Evolutionary conservation across 176 grass and related monocot species (phyloP).

Genomic region (Oryza longistaminata): DNA sequence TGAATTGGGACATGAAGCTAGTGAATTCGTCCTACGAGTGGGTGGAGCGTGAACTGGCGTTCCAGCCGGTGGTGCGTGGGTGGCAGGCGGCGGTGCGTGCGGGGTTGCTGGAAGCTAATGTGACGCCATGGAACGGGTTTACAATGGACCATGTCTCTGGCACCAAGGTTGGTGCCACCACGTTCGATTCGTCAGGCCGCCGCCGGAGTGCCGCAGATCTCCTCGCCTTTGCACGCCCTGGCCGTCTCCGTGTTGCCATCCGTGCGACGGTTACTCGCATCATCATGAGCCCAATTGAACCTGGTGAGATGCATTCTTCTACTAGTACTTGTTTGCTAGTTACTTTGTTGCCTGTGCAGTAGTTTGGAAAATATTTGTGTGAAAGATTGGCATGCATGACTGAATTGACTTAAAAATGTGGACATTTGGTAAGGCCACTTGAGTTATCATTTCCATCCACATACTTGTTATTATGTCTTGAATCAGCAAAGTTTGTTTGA

Average conservation of each 20-base stretch:
- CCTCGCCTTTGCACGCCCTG: slow-evolving; percentile 49
- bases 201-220: slow-evolving; percentile 82
- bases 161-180: slow-evolving; percentile 79
- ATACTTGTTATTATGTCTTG: background rate
- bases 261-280: slow-evolving; percentile 58
- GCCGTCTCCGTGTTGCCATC: slow-evolving; percentile 65
- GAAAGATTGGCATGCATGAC: background rate
- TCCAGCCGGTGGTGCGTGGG: slow-evolving; percentile 54
- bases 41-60: slow-evolving; percentile 65
- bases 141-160: slow-evolving; percentile 65
- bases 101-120: slow-evolving; percentile 68
- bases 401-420: background rate
- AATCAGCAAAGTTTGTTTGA: background rate
- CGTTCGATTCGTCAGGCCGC: slow-evolving; percentile 60
- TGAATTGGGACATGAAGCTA: slow-evolving; percentile 57
- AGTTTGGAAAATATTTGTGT: background rate
- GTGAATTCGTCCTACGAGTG: slow-evolving; percentile 83
- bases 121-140: slow-evolving; percentile 80
- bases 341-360: background rate
- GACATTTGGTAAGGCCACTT: background rate
- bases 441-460: background rate
- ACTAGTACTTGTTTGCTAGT: background rate
- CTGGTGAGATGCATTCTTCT: slow-evolving; percentile 30
- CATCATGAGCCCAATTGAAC: slow-evolving; percentile 52
- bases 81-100: slow-evolving; percentile 71